Evolutionary conservation across 371 early-diverging fungal genomes (phyloP).

Genomic region (Mortierella sp.): DNA sequence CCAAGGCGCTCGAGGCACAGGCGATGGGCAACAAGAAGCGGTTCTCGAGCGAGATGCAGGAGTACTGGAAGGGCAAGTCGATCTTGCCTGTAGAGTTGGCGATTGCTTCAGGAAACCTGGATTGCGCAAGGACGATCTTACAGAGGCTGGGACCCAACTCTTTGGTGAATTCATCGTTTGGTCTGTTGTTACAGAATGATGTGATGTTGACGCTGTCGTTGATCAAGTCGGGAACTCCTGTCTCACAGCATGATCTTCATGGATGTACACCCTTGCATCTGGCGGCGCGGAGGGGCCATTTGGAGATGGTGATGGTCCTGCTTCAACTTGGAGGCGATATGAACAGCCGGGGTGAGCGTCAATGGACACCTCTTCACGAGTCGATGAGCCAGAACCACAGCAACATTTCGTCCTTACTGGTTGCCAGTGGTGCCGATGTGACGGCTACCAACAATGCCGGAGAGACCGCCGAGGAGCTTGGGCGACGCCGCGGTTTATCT

Average conservation of each 20-base stretch:
- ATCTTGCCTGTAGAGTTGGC: constrained; percentile 52
- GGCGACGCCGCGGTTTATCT: constrained; percentile 39
- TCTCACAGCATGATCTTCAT: constrained; percentile 57
- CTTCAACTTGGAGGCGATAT: constrained; percentile 58
- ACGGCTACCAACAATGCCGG: constrained; percentile 45
- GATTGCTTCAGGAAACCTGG: constrained; percentile 52
- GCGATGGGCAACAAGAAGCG: constrained; percentile 37
- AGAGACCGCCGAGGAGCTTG: constrained; percentile 55
- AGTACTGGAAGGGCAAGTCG: constrained; percentile 53
- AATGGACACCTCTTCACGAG: constrained; percentile 60
- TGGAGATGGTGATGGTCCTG: constrained; percentile 59
- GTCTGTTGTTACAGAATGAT: constrained; percentile 56
- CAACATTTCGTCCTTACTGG: constrained; percentile 45
- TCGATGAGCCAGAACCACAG: constrained; percentile 59
- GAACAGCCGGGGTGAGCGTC: constrained; percentile 47
- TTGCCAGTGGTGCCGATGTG: constrained; percentile 52
- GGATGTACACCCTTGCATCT: constrained; percentile 58
- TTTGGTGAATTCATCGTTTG: constrained; percentile 36
- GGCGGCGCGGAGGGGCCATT: constrained; percentile 57
- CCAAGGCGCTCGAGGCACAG: constrained; percentile 10
- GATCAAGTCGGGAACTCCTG: constrained; percentile 54
- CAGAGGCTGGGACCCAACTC: constrained; percentile 48
- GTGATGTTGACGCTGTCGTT: constrained; percentile 59
- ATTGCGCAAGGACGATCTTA: constrained; percentile 51
- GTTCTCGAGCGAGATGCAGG: constrained; percentile 51